Conservation (phyloP, 2,329 filamentous ascomycete genomes). For the Leptoxyphium fumago region DNA sequence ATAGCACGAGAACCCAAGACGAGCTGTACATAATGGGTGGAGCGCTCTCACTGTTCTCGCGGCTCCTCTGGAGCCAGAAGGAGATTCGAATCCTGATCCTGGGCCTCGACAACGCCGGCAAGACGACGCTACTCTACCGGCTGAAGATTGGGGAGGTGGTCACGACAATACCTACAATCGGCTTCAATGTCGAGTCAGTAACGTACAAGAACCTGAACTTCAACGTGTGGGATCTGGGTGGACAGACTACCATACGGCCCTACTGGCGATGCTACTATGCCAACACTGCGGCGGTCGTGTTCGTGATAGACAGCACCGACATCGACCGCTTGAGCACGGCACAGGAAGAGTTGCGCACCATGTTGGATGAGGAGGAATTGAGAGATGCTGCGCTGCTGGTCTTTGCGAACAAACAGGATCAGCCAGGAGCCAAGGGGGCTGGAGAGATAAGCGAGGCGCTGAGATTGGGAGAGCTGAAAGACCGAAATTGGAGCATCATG, state of each 20-base stretch:
- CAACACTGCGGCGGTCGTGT: constrained; percentile 95
- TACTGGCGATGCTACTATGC: constrained; percentile 99
- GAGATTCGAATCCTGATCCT: constrained; percentile 75
- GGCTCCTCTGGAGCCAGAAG: constrained; percentile 81
- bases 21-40: constrained; percentile 34
- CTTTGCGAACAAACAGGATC: constrained; percentile 98
- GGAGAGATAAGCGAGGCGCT: constrained; percentile 93
- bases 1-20: background rate
- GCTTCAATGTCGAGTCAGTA: constrained; percentile 97
- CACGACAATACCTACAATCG: constrained; percentile 96
- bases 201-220: constrained; percentile 98
- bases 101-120: constrained; percentile 85
- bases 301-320: constrained; percentile 96
- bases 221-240: constrained; percentile 97
- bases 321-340: constrained; percentile 89
- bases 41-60: constrained; percentile 45
- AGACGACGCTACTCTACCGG: constrained; percentile 91
- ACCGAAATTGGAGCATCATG: constrained; percentile 98
- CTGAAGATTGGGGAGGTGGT: constrained; percentile 90
- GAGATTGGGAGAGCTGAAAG: constrained; percentile 75
- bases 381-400: constrained; percentile 84
- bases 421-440: constrained; percentile 89
- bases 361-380: constrained; percentile 95
- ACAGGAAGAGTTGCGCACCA: constrained; percentile 79
- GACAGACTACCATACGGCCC: constrained; percentile 94